A percentile compares a stretch with the other conserved stretches of the same genome.
phyloP scores from a whole-genome alignment of 2,329 filamentous ascomycete species.

The Graphiopsis chlorocephala region DNA sequence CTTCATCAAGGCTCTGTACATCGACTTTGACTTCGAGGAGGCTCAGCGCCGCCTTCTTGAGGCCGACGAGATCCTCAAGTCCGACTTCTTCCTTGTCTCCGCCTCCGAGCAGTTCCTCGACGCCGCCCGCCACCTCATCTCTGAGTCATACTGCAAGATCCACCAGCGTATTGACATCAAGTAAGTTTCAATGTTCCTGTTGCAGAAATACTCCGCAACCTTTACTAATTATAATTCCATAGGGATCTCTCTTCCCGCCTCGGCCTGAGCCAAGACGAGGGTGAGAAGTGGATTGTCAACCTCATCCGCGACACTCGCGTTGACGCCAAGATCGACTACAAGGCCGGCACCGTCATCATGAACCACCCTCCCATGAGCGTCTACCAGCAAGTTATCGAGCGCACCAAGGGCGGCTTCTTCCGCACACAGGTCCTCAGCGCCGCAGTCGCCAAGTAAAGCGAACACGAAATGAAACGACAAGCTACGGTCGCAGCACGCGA shows the following conservation, averaged over 20 bases:
- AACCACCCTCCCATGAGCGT: slow-evolving; percentile 98
- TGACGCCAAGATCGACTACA: slow-evolving; percentile 98
- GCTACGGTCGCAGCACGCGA: slow-evolving; percentile 12
- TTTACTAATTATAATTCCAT: slow-evolving; percentile 23
- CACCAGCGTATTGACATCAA: slow-evolving; percentile 98
- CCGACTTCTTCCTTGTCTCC: slow-evolving; percentile 91
- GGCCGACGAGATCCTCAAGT: slow-evolving; percentile 85
- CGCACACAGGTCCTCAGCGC: slow-evolving; percentile 86
- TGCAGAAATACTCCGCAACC: not conserved
- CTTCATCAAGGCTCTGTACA: slow-evolving; percentile 93
- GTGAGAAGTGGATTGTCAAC: slow-evolving; percentile 99
- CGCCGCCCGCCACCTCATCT: slow-evolving; percentile 91
- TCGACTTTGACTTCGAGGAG: slow-evolving; percentile 97
- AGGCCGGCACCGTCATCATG: slow-evolving; percentile 98
- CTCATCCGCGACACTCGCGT: slow-evolving; percentile 95
- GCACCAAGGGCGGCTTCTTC: slow-evolving; percentile 98
- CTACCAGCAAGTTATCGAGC: slow-evolving; percentile 98
- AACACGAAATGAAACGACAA: slow-evolving; percentile 12
- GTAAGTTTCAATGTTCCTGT: slow-evolving; percentile 42
- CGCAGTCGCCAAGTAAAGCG: slow-evolving; percentile 46
- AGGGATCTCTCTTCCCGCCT: slow-evolving; percentile 87
- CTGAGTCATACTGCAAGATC: slow-evolving; percentile 99
- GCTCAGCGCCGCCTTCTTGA: slow-evolving; percentile 82
- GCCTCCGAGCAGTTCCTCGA: slow-evolving; percentile 88
- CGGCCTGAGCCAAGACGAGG: slow-evolving; percentile 87